Conservation (phyloP, 2,329 filamentous ascomycete species). For the Akanthomyces muscarius region DNA sequence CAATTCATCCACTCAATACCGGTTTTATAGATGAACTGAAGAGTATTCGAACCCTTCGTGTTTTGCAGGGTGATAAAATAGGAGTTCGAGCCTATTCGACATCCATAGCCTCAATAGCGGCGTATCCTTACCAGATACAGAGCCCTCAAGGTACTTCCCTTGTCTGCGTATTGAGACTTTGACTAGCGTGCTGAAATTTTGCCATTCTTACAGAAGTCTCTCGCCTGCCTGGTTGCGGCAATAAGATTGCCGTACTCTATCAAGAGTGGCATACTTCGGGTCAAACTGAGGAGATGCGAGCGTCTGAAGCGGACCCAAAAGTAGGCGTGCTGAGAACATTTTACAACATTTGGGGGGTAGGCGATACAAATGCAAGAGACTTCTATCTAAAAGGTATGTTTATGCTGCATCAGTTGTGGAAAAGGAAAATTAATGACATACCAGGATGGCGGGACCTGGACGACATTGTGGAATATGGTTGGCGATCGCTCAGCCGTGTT, state of each 20-base stretch:
- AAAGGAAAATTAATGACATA: neutral
- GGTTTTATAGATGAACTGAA: slow-evolving; percentile 70
- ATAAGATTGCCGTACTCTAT: slow-evolving; percentile 74
- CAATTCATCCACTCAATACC: slow-evolving; percentile 65
- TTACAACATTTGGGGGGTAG: slow-evolving; percentile 90
- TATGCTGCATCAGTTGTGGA: neutral
- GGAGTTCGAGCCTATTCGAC: slow-evolving; percentile 84
- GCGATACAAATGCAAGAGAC: slow-evolving; percentile 70
- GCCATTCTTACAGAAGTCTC: slow-evolving; percentile 38
- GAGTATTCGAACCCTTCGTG: slow-evolving; percentile 67
- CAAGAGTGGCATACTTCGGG: slow-evolving; percentile 65
- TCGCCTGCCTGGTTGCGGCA: slow-evolving; percentile 72
- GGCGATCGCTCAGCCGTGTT: slow-evolving; percentile 67
- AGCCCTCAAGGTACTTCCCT: slow-evolving; percentile 35
- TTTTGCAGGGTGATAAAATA: slow-evolving; percentile 69
- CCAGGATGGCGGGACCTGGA: slow-evolving; percentile 75
- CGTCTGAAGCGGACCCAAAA: slow-evolving; percentile 60
- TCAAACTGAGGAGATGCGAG: slow-evolving; percentile 58
- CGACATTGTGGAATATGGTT: slow-evolving; percentile 79
- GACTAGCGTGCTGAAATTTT: neutral
- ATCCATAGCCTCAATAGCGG: slow-evolving; percentile 75
- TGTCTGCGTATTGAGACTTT: neutral
- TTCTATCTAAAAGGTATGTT: slow-evolving; percentile 64
- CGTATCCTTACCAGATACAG: slow-evolving; percentile 62
- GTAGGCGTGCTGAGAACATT: slow-evolving; percentile 66